These are phyloP conservation scores for Suhomyces canberraensis DNA, from an alignment of 805 yeast genomes.

Conservation along the genomic window DNA sequence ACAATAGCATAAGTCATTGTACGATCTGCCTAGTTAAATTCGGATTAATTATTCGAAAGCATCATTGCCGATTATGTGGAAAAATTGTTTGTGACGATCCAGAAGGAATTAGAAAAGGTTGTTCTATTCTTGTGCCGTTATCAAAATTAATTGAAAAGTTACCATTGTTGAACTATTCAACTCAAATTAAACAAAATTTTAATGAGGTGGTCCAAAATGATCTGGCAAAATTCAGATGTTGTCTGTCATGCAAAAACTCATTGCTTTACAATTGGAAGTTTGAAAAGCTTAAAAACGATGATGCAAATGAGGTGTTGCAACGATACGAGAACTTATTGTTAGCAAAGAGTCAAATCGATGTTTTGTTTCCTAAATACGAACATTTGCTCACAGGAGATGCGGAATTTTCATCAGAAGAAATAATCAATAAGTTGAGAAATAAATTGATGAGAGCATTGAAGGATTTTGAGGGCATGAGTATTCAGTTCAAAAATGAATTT, in stretches of 20 bases:
- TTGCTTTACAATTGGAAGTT: constrained; percentile 52
- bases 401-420: constrained; percentile 10
- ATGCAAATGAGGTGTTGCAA: constrained; percentile 14
- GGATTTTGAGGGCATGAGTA: constrained; percentile 28
- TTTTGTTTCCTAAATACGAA: constrained; percentile 22
- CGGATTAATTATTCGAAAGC: constrained; percentile 61
- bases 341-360: constrained; percentile 20
- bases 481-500: constrained; percentile 21
- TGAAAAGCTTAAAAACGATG: constrained; percentile 5
- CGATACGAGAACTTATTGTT: constrained; percentile 18
- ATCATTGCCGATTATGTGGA: constrained; percentile 93
- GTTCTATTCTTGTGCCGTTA: constrained; percentile 73
- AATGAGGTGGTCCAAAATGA: constrained; percentile 11
- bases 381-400: constrained; percentile 1
- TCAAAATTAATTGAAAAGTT: constrained; percentile 37
- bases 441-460: constrained; percentile 23
- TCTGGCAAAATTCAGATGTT: constrained; percentile 49
- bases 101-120: constrained; percentile 40
- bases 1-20: constrained; percentile 48
- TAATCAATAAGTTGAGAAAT: constrained; percentile 18
- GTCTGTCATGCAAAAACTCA: constrained; percentile 63
- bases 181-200: constrained; percentile 18
- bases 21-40: constrained; percentile 60
- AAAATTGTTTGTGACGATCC: constrained; percentile 70
- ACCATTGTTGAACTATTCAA: constrained; percentile 33